These are phyloP conservation scores for Neoarthrinium moseri DNA, from an alignment of 2,329 filamentous ascomycete genomes.

Conservation along the genomic window DNA sequence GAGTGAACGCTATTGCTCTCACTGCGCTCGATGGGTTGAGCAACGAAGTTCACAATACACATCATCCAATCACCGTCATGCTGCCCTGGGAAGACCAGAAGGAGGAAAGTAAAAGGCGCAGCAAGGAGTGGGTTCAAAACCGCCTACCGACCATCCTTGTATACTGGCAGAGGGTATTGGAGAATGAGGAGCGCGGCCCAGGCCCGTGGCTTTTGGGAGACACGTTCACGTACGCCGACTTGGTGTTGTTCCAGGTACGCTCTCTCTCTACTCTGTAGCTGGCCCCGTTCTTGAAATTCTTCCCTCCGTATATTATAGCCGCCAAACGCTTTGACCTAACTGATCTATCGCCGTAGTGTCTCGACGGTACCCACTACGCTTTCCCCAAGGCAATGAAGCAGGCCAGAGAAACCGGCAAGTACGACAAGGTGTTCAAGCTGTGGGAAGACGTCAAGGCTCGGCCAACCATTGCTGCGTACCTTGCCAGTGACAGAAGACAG, in stretches of 20 bases:
- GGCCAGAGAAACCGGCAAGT: slow-evolving; percentile 53
- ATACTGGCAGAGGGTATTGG: slow-evolving; percentile 65
- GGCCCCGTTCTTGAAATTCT: no score
- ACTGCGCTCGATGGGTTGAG: slow-evolving; percentile 69
- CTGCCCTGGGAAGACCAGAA: slow-evolving; percentile 76
- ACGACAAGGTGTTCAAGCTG: slow-evolving; percentile 58
- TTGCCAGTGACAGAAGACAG: slow-evolving; percentile 60
- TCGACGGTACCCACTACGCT: slow-evolving; percentile 59
- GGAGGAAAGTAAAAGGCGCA: slow-evolving; percentile 56
- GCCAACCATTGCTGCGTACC: slow-evolving; percentile 63
- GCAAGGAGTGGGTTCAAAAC: slow-evolving; percentile 54
- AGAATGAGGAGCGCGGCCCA: slow-evolving; percentile 49
- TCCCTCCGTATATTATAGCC: no score
- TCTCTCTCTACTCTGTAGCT: no score
- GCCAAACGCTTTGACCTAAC: no score
- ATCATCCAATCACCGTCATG: slow-evolving; percentile 62
- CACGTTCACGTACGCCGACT: slow-evolving; percentile 66
- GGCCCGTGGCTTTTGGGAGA: slow-evolving; percentile 63
- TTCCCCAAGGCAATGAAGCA: slow-evolving; percentile 65
- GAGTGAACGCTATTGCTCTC: slow-evolving; percentile 61
- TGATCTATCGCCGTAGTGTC: no score
- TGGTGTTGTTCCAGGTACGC: slow-evolving; percentile 66
- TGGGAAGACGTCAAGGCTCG: slow-evolving; percentile 60
- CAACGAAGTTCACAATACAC: slow-evolving; percentile 71
- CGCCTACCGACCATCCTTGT: slow-evolving; percentile 69